phyloP scores from a whole-genome alignment of 305 asterid genomes.

The Solanum hybrid region DNA sequence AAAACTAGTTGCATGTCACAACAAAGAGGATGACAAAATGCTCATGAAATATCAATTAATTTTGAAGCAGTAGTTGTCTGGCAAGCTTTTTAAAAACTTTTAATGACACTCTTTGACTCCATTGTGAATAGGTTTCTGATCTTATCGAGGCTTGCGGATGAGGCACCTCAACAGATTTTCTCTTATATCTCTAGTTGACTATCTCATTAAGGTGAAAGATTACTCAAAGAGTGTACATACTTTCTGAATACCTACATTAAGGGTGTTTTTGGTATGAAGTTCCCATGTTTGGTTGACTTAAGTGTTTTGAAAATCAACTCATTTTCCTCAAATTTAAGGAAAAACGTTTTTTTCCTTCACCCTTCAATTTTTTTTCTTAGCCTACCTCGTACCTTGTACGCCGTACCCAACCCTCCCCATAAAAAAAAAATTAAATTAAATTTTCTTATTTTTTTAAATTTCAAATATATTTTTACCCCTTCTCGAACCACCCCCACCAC shows the following conservation, averaged over 20 bases:
- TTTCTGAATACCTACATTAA: too few species aligned
- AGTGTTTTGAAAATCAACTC: not conserved
- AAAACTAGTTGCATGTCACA: not conserved
- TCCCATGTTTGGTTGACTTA: not conserved
- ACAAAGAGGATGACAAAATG: not conserved
- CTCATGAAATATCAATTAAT: not conserved
- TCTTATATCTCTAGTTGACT: too few species aligned
- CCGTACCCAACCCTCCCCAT: not conserved
- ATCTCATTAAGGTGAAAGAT: too few species aligned
- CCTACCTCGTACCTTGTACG: too few species aligned
- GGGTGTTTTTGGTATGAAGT: too few species aligned
- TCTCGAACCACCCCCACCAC: not conserved
- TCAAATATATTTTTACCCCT: not conserved
- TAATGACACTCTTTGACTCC: not conserved
- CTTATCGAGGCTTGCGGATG: not conserved
- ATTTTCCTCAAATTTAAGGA: not conserved
- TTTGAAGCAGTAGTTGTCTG: not conserved
- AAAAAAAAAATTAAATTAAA: too few species aligned
- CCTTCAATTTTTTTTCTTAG: too few species aligned
- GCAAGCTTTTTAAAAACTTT: not conserved
- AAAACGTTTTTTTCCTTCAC: too few species aligned
- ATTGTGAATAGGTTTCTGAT: not conserved
- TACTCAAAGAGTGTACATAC: too few species aligned
- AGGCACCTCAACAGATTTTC: too few species aligned
- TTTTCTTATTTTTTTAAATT: not conserved